phyloP scores from a whole-genome alignment of 345 rosid genomes.

The Dipteronia dyeriana region DNA sequence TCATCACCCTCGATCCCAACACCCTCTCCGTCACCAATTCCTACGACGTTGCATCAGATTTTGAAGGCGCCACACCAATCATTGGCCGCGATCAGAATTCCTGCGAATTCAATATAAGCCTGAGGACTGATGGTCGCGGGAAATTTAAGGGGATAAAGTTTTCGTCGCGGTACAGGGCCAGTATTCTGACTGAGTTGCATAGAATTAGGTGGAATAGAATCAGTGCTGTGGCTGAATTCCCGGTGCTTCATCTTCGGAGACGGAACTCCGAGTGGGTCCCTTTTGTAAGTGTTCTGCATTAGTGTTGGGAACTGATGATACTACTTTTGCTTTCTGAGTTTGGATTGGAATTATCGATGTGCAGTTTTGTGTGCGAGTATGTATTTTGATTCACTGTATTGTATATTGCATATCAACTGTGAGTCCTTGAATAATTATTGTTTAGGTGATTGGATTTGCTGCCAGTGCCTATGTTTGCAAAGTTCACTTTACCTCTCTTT shows the following conservation, averaged over 20 bases:
- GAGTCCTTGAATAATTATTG: background rate
- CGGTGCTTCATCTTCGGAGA: constrained; percentile 75
- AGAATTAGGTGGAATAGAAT: constrained; percentile 70
- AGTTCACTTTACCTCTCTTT: no score
- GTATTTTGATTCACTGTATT: constrained; percentile 2
- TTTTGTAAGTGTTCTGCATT: constrained; percentile 55
- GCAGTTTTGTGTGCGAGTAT: background rate
- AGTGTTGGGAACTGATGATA: no score
- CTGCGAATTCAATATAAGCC: constrained; percentile 71
- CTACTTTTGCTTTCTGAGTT: background rate
- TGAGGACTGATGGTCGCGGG: constrained; percentile 90
- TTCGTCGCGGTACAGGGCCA: constrained; percentile 72
- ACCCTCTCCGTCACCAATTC: constrained; percentile 79
- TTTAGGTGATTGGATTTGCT: background rate
- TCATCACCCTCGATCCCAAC: constrained; percentile 82
- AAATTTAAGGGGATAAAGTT: constrained; percentile 83
- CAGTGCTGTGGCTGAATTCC: constrained; percentile 73
- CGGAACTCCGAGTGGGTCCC: constrained; percentile 78
- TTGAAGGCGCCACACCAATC: constrained; percentile 73
- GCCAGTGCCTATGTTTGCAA: no score
- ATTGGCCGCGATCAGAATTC: constrained; percentile 72
- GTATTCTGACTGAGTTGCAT: constrained; percentile 82
- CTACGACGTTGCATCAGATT: constrained; percentile 66
- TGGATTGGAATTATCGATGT: background rate
- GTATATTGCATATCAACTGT: background rate